Base-by-base conservation (phyloP, 2,329 filamentous ascomycete genomes). In the Cladosporium sp. region DNA sequence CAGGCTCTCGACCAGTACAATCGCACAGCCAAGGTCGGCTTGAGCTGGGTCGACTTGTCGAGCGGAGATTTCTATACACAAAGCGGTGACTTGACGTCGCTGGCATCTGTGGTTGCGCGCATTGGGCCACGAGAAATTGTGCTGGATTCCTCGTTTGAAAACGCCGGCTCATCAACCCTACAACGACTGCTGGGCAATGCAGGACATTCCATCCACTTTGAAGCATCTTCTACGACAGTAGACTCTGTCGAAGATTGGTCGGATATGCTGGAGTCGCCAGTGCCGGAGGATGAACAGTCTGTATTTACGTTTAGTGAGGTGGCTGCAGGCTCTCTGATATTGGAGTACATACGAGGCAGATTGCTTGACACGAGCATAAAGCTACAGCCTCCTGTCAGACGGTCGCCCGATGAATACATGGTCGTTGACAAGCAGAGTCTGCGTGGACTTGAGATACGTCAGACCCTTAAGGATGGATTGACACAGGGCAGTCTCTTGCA, bases 11-110 rank as follows among this genome's bases (percentile, higher is more conserved):
- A 49, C 12, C 40, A 49, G 15, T 20, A 55, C 74, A 75, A 47
- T 70, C 62, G 65, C 3, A 64, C 57, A 12, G 61, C 71, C 3
- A 73, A 75, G 55, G 78, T 95, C 59, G 94, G 94, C 3, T 78
- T 99, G 51, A 90, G 94, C 40, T 99, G 94, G 94, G 79, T 97
- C 49, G 94, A 99, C 74, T 77, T 97, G 25, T 97, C 94, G 8
- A 99, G 94, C 2, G 94, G 94, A 14, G 89, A 93, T 67, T 99
- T 99, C 74, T 91, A 87, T 68, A 96, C 92, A 0, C 92, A 97
- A 70, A 79, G 79, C 17, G 87, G 89, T 0, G 86, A 87, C 19
- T 74, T 92, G 7, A 78, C 83, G 51, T 86, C 87, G 57, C 76
- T 99, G 4, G 81, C 89, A n/a, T 91, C 92, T 9, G 86, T 89